These are phyloP conservation scores for Malus sieversii DNA, from an alignment of 306 rosid genomes.

Conservation along the genomic window DNA sequence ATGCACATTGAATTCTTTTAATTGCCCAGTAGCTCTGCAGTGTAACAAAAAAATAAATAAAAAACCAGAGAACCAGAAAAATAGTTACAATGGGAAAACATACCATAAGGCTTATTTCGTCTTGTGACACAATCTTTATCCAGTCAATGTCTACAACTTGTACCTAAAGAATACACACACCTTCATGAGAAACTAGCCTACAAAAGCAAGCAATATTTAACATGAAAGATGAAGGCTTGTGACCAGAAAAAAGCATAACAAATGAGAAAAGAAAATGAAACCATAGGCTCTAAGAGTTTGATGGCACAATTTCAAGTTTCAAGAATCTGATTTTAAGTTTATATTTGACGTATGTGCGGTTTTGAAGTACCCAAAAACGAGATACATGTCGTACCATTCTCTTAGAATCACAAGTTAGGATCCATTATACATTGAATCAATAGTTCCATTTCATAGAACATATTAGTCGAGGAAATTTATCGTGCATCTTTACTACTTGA, in stretches of 20 bases:
- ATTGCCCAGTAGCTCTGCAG: neutral
- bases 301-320: neutral
- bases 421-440: neutral
- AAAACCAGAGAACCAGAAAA: neutral
- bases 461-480: neutral
- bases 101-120: slow-evolving; percentile 78
- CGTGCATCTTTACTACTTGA: neutral
- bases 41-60: neutral
- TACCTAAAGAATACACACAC: slow-evolving; percentile 42
- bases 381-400: neutral
- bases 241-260: neutral
- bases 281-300: neutral
- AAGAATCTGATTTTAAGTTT: neutral
- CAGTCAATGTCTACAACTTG: slow-evolving; percentile 90
- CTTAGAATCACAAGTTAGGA: neutral
- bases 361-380: neutral
- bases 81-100: slow-evolving; percentile 3
- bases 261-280: neutral
- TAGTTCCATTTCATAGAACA: neutral
- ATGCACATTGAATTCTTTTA: neutral
- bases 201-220: neutral
- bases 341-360: neutral
- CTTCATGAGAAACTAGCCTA: slow-evolving; percentile 8
- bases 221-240: neutral
- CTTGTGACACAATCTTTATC: slow-evolving; percentile 64